Percentiles rank a stretch among this genome's conserved stretches.
phyloP scores from a whole-genome alignment of 768 basidiomycete genomes.

The Naganishia randhawae region DNA sequence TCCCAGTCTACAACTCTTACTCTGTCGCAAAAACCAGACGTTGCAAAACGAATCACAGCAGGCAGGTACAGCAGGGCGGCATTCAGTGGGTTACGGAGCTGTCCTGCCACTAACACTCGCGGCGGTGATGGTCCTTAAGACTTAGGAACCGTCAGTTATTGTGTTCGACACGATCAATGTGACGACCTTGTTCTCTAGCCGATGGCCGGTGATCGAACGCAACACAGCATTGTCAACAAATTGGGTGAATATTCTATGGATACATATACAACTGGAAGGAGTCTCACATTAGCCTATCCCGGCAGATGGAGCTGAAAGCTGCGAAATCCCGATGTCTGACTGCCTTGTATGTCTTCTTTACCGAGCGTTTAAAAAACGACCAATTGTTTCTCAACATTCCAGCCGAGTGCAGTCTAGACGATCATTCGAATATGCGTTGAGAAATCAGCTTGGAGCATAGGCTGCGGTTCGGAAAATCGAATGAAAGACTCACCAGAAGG shows the following conservation, averaged over 20 bases:
- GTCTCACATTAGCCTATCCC: neutral
- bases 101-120: no score
- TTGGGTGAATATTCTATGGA: neutral
- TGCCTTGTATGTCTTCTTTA: neutral
- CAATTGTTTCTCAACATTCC: conserved; percentile 28
- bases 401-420: conserved; percentile 23
- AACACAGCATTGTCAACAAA: no score
- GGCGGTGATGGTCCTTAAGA: no score
- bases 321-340: neutral
- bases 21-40: no score
- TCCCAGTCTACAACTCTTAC: no score
- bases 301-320: neutral
- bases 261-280: conserved; percentile 2
- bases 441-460: neutral
- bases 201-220: no score
- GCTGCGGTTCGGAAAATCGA: neutral
- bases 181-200: no score
- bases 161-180: no score
- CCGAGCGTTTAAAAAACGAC: conserved; percentile 19
- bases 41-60: no score
- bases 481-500: conserved; percentile 20
- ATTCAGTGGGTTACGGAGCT: no score
- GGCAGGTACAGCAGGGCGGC: no score
- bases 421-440: neutral
- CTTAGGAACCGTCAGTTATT: no score